These are phyloP conservation scores for Orbilia brochopaga DNA, from an alignment of 2,329 filamentous ascomycete genomes.

Conservation along the genomic window DNA sequence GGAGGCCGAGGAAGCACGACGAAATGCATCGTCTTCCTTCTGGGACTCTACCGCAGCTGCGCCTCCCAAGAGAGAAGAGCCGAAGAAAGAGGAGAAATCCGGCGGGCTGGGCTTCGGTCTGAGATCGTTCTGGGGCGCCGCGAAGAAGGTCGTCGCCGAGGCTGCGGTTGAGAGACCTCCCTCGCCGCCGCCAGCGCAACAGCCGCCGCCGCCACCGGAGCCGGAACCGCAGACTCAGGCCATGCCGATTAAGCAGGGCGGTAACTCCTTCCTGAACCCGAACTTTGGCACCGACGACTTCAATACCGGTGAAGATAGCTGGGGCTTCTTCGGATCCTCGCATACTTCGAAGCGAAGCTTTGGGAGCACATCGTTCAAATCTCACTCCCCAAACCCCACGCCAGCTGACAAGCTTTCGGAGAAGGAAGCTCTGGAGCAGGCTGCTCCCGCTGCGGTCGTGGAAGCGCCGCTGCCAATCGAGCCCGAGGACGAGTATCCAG, in stretches of 20 bases:
- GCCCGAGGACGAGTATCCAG: slow-evolving; percentile 22
- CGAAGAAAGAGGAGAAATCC: slow-evolving; percentile 42
- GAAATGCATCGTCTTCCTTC: slow-evolving; percentile 8
- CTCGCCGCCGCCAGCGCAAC: slow-evolving; percentile 16
- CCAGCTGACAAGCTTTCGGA: slow-evolving; percentile 12
- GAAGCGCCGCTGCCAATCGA: slow-evolving; percentile 4
- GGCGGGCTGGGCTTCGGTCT: slow-evolving; percentile 29
- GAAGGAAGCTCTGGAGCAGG: neutral
- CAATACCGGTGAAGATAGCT: slow-evolving; percentile 31
- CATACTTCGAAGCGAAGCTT: slow-evolving; percentile 48
- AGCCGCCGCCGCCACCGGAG: slow-evolving; percentile 1
- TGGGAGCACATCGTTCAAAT: slow-evolving; percentile 45
- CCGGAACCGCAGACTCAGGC: slow-evolving; percentile 10
- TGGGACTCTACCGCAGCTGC: slow-evolving; percentile 8
- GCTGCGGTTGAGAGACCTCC: slow-evolving; percentile 27
- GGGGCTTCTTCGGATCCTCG: slow-evolving; percentile 40
- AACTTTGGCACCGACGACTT: slow-evolving; percentile 21
- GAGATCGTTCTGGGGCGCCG: slow-evolving; percentile 42
- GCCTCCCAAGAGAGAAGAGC: slow-evolving; percentile 2
- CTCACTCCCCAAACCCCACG: slow-evolving; percentile 44
- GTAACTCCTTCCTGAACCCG: slow-evolving; percentile 26
- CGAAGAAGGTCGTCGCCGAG: slow-evolving; percentile 34
- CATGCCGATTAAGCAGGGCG: slow-evolving; percentile 25
- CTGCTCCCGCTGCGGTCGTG: neutral
- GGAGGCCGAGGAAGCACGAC: slow-evolving; percentile 21